Evolutionary conservation across 192 early-diverging fungal genomes (phyloP).

Genomic region (Rhizoclosmatium sp.): DNA sequence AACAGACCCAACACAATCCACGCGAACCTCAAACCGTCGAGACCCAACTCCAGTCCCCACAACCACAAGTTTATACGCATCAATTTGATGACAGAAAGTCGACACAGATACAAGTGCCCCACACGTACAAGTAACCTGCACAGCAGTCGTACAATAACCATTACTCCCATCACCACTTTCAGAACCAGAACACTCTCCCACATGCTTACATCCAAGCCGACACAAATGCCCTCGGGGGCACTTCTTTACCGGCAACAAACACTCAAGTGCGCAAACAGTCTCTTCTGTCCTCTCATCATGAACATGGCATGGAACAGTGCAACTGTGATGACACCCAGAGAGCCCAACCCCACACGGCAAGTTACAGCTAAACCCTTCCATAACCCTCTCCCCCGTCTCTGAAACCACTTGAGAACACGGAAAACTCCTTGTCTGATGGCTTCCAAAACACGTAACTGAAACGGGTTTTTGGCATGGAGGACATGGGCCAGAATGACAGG

Average conservation of each 20-base stretch:
- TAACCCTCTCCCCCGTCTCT: neutral
- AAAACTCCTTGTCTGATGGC: slow-evolving; percentile 14
- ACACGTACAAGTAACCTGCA: slow-evolving; percentile 1
- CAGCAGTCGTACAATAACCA: slow-evolving; percentile 3
- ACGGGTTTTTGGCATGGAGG: slow-evolving; percentile 21
- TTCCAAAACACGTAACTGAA: neutral
- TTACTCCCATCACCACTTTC: neutral
- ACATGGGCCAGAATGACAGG: slow-evolving; percentile 22
- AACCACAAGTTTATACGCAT: neutral
- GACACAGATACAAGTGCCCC: neutral
- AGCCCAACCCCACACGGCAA: neutral
- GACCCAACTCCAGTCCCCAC: slow-evolving; percentile 18
- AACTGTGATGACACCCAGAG: slow-evolving; percentile 12
- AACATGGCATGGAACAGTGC: slow-evolving; percentile 7
- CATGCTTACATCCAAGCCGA: neutral
- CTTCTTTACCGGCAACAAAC: too few species aligned
- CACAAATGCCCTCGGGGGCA: neutral
- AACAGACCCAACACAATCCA: neutral
- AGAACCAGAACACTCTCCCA: neutral
- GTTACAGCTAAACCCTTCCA: neutral
- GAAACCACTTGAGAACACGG: slow-evolving; percentile 11
- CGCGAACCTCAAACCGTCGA: slow-evolving; percentile 4
- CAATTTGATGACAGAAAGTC: neutral
- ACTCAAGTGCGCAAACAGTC: too few species aligned
- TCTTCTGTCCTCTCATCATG: slow-evolving; percentile 1